A percentile compares a stretch with the other conserved stretches of the same genome.
Conservation (phyloP, 1,284 basidiomycete species). For the Termitomyces sp. region DNA sequence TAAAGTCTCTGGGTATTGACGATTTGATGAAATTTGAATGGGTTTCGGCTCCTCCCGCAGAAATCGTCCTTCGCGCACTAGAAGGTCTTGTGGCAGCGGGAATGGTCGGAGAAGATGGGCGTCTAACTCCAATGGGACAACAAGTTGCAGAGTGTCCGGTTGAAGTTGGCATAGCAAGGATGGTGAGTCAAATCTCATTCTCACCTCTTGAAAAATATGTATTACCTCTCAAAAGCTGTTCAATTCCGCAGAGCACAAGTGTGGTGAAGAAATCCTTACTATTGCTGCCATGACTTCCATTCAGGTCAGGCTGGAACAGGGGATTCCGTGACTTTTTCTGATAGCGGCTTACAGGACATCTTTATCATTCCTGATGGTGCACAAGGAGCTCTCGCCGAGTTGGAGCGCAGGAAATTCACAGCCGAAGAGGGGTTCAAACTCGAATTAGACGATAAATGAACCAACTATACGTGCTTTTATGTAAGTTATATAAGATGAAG, state of each 20-base stretch:
- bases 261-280: slow-evolving; percentile 90
- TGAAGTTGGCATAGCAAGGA: slow-evolving; percentile 70
- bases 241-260: slow-evolving; percentile 76
- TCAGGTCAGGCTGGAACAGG: slow-evolving; percentile 47
- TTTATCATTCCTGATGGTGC: slow-evolving; percentile 85
- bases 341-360: slow-evolving; percentile 54
- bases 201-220: slow-evolving; percentile 11
- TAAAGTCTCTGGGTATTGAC: slow-evolving; percentile 92
- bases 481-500: slow-evolving; percentile 6
- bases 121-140: slow-evolving; percentile 60
- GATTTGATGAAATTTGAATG: slow-evolving; percentile 97
- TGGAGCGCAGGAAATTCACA: slow-evolving; percentile 91
- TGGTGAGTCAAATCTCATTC: slow-evolving; percentile 43
- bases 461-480: not conserved
- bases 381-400: slow-evolving; percentile 79
- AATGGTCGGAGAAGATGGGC: slow-evolving; percentile 68
- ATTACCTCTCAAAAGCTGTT: slow-evolving; percentile 63
- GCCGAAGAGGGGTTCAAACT: slow-evolving; percentile 77
- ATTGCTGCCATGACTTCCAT: slow-evolving; percentile 95
- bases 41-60: slow-evolving; percentile 84
- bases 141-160: slow-evolving; percentile 76
- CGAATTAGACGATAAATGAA: not conserved
- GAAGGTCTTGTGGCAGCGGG: slow-evolving; percentile 68
- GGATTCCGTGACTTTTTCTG: not conserved
- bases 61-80: slow-evolving; percentile 78